Evolutionary conservation across 352 stramenopile genomes (phyloP).

Genomic region (Aphanomyces cochlioides): DNA sequence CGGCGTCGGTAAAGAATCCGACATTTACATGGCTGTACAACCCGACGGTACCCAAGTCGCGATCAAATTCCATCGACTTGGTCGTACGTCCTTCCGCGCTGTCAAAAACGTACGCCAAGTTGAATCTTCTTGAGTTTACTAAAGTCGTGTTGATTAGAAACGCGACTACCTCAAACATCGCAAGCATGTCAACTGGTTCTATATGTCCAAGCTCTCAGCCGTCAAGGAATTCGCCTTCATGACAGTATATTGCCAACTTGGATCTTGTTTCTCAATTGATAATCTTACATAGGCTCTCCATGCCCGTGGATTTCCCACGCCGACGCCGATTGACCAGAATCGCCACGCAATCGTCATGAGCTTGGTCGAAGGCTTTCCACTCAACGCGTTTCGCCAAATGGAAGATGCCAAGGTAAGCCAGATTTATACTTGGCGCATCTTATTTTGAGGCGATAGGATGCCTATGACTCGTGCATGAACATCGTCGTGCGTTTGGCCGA

Average conservation of each 20-base stretch:
- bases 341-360: slow-evolving; percentile 98
- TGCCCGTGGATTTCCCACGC: slow-evolving; percentile 96
- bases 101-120: slow-evolving; percentile 77
- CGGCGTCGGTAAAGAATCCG: slow-evolving; percentile 98
- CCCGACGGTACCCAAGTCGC: slow-evolving; percentile 95
- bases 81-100: slow-evolving; percentile 96
- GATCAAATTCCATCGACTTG: slow-evolving; percentile 99
- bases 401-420: slow-evolving; percentile 76
- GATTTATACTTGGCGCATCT: neutral
- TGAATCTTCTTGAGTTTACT: slow-evolving; percentile 7
- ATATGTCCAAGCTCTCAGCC: slow-evolving; percentile 97
- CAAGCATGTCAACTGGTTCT: slow-evolving; percentile 97
- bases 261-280: neutral
- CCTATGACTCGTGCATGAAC: slow-evolving; percentile 95
- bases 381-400: slow-evolving; percentile 94
- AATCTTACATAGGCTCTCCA: slow-evolving; percentile 73
- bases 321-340: slow-evolving; percentile 96
- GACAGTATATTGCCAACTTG: slow-evolving; percentile 54
- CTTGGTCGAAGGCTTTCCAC: slow-evolving; percentile 91
- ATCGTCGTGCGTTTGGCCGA: slow-evolving; percentile 95
- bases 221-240: slow-evolving; percentile 99
- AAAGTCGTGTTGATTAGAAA: slow-evolving; percentile 70
- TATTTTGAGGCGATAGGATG: slow-evolving; percentile 40
- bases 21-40: slow-evolving; percentile 96
- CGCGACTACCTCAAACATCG: slow-evolving; percentile 97